These are phyloP conservation scores for Solanum chilense DNA, from an alignment of 257 asterid genomes.

Conservation along the genomic window DNA sequence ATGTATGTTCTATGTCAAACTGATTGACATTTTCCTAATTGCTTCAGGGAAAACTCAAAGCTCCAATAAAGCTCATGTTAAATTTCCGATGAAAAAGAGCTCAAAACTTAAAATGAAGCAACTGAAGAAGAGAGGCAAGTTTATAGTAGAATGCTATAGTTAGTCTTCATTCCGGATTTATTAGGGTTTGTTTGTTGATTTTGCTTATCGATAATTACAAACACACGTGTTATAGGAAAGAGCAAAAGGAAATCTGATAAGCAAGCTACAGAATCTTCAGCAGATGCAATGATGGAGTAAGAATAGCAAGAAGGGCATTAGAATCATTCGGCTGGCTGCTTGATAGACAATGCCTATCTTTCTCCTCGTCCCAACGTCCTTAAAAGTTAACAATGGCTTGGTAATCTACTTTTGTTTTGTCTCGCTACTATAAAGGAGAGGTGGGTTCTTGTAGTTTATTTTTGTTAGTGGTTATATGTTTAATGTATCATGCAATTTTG, in stretches of 20 bases:
- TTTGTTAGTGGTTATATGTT: neutral
- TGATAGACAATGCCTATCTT: neutral
- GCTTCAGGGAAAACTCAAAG: conserved; percentile 17
- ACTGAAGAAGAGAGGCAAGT: conserved; percentile 51
- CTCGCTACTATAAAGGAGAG: neutral
- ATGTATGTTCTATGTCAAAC: neutral
- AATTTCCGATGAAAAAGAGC: conserved; percentile 60
- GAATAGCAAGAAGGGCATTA: neutral
- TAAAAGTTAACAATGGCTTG: neutral
- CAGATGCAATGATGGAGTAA: conserved; percentile 59
- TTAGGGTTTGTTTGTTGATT: neutral
- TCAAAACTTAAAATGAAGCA: conserved; percentile 42
- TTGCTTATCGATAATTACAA: neutral
- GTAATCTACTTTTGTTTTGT: neutral
- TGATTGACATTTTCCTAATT: neutral
- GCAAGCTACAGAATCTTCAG: conserved; percentile 23
- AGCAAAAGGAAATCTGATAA: conserved; percentile 22
- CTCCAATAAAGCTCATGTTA: conserved; percentile 24
- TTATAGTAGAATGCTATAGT: neutral
- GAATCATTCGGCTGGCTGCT: neutral
- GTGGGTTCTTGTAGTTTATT: neutral
- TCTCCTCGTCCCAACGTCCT: neutral
- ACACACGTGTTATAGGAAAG: conserved; percentile 31
- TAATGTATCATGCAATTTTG: neutral
- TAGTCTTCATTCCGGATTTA: neutral